Conservation (phyloP, 1,284 basidiomycete genomes). For the Leccinum solheimii region DNA sequence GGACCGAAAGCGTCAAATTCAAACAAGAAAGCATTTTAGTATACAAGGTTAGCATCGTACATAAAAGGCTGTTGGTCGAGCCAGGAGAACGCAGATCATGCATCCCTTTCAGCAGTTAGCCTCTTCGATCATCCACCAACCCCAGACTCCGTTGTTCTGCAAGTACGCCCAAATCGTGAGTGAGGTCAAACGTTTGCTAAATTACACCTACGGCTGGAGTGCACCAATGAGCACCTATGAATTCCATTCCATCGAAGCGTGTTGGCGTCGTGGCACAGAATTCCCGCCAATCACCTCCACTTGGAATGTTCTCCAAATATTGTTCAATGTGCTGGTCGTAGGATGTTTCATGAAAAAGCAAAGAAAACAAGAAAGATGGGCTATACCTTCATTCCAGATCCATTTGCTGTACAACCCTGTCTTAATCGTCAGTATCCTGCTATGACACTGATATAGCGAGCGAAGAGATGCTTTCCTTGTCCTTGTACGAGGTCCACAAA, state of each 20-base stretch:
- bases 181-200: neutral
- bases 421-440: neutral
- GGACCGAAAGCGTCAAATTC: neutral
- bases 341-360: neutral
- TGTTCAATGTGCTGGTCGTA: slow-evolving; percentile 21
- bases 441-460: neutral
- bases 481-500: slow-evolving; percentile 24
- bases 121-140: slow-evolving; percentile 17
- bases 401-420: slow-evolving; percentile 27
- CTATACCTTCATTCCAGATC: slow-evolving; percentile 27
- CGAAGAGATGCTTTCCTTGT: slow-evolving; percentile 21
- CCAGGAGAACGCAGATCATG: neutral
- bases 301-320: slow-evolving; percentile 28
- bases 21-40: neutral
- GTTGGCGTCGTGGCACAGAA: slow-evolving; percentile 35
- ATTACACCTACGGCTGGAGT: slow-evolving; percentile 1
- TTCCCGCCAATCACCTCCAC: slow-evolving; percentile 29
- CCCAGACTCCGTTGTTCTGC: slow-evolving; percentile 17
- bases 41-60: neutral
- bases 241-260: slow-evolving; percentile 23
- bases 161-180: neutral
- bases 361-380: neutral
- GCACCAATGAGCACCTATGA: slow-evolving; percentile 30
- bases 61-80: neutral
- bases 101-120: slow-evolving; percentile 3